Percentiles rank a stretch among this genome's conserved stretches.
Evolutionary conservation across 805 yeast genomes (phyloP).

Genomic region (Candida sphagnicola): DNA sequence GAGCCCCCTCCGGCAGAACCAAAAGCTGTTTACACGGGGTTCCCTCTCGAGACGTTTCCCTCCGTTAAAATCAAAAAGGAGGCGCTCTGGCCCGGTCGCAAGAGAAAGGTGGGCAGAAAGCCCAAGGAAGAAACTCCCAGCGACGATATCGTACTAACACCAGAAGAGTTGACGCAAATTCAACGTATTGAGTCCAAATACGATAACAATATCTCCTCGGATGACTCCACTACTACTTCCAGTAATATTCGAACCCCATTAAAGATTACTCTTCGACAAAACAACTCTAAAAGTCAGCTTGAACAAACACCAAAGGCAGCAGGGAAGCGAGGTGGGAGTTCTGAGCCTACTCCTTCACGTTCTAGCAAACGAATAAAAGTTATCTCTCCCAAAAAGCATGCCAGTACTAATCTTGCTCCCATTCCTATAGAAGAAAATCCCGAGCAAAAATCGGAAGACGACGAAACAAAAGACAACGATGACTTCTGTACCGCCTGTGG

Average conservation of each 20-base stretch:
- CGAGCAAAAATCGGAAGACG: slow-evolving; percentile 8
- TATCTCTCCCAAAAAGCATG: slow-evolving; percentile 29
- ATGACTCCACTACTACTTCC: not conserved
- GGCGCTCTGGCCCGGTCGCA: slow-evolving; percentile 45
- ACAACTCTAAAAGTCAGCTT: too few relatives aligned
- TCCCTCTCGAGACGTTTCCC: slow-evolving; percentile 69
- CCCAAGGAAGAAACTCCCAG: slow-evolving; percentile 9
- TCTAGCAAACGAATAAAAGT: slow-evolving; percentile 24
- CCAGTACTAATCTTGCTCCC: slow-evolving; percentile 23
- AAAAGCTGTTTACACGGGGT: slow-evolving; percentile 63
- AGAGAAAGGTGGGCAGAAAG: slow-evolving; percentile 14
- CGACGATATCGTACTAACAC: slow-evolving; percentile 14
- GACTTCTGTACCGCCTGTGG: slow-evolving; percentile 93
- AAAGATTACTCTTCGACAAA: slow-evolving; percentile 5
- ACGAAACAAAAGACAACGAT: slow-evolving; percentile 48
- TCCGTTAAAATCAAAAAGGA: slow-evolving; percentile 54
- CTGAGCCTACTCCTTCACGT: slow-evolving; percentile 11
- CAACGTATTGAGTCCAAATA: slow-evolving; percentile 12
- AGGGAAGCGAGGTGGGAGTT: slow-evolving; percentile 2
- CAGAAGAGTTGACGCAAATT: slow-evolving; percentile 10
- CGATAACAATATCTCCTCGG: slow-evolving; percentile 7
- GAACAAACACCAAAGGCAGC: too few relatives aligned
- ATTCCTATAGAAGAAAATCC: slow-evolving; percentile 8
- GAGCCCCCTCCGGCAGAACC: slow-evolving; percentile 61
- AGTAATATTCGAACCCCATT: not conserved